Evolutionary conservation across 805 yeast genomes (phyloP), one percentile per base, ranked within the genome.

Genomic region (Wickerhamomyces sydowiorum): DNA sequence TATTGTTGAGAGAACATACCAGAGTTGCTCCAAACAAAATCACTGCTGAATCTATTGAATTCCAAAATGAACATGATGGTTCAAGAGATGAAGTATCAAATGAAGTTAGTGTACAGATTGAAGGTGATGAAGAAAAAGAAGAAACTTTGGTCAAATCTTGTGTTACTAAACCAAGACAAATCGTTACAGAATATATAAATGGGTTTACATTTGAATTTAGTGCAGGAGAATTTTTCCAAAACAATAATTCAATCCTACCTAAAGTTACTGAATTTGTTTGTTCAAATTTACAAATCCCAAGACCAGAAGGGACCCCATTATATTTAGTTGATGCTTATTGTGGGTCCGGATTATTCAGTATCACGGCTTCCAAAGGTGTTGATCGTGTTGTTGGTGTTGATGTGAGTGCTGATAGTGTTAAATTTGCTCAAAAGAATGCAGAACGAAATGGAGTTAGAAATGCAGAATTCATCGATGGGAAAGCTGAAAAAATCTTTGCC

Each of bases 161-260:
- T 62, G 88, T 82, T 13, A 87, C 96, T 0, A 75, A 85, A 44
- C 65, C 86, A 25, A 80, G 90, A 59, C 86, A 82, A 45, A 78
- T 86, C 39, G 93, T 91, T 41, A 78, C 78, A 8, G 97, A 90
- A 57, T 76, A 75, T 52, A 75, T 85, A 35, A 74, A 77, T 45
- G 95, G 91, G 2, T 78, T 73, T 61, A 75, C 80, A 39, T 93
- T 93, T 63, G 82, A 86, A 56, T 93, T 87, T 62, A 81, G 89
- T 25, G 97, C 97, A 0, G 96, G 96, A 42, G 96, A 90, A 61
- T 93, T 93, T 59, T 93, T 93, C 72, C 99, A 91, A 65, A 91
- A 91, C 66, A 91, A 91, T 65, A 90, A 89, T 62, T 82, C 95
- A 18, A 91, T 93, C 21, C 67, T 93, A 47, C 96, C 97, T 3